phyloP scores from a whole-genome alignment of 352 stramenopile genomes.

The Thraustotheca clavata region DNA sequence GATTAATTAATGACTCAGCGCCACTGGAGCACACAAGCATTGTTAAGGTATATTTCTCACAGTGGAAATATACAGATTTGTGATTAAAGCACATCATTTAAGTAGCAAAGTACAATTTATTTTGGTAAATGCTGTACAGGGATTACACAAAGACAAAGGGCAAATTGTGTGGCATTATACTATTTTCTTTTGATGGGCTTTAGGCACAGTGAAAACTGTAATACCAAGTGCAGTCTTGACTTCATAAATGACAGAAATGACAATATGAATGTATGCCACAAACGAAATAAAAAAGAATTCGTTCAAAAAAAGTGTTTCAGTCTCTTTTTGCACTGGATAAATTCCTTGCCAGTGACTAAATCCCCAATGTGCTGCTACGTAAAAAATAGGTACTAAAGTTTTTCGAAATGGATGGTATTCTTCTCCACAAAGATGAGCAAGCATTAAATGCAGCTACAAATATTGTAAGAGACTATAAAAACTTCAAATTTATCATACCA shows the following conservation, averaged over 20 bases:
- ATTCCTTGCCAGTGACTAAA: conserved; percentile 79
- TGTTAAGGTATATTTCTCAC: no score
- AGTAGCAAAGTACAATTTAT: no score
- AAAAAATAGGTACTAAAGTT: conserved; percentile 85
- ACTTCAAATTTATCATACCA: conserved; percentile 35
- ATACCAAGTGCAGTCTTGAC: conserved; percentile 79
- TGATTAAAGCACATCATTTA: no score
- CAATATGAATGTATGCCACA: conserved; percentile 77
- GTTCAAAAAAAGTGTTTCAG: conserved; percentile 71
- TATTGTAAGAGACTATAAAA: conserved; percentile 1
- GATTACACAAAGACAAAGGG: no score
- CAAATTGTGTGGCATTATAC: no score
- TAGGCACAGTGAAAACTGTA: conserved; percentile 67
- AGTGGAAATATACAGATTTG: no score
- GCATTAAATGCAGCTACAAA: conserved; percentile 74
- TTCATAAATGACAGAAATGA: conserved; percentile 80
- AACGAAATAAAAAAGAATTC: conserved; percentile 86
- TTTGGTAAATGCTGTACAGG: no score
- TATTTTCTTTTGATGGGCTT: conserved; percentile 12
- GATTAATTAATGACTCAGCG: no score
- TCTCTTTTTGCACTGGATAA: conserved; percentile 54
- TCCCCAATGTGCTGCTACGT: conserved; percentile 70
- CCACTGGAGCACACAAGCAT: no score
- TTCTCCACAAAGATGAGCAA: conserved; percentile 77
- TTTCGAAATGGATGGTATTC: conserved; percentile 86